A percentile compares a stretch with the other conserved stretches of the same genome.
Conservation (phyloP, 768 basidiomycete species). For the Suillus tomentosus region DNA sequence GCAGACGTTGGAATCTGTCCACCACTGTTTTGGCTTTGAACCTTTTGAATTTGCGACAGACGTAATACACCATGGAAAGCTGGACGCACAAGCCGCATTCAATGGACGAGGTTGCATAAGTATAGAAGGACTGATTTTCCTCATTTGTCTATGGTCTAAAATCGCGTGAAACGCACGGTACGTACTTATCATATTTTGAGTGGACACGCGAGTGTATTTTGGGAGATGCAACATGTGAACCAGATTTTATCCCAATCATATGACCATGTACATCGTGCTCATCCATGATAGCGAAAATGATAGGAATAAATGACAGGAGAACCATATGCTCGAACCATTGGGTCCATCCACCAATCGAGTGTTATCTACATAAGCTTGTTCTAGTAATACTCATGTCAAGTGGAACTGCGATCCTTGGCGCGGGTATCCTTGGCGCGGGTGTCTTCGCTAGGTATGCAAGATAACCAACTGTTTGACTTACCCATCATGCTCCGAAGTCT, state of each 20-base stretch:
- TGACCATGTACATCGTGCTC: slow-evolving; percentile 3
- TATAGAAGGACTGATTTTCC: too few species aligned
- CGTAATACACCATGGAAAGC: slow-evolving; percentile 1
- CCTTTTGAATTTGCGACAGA: not conserved
- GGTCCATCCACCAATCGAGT: not conserved
- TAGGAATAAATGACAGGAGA: not conserved
- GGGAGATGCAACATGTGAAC: not conserved
- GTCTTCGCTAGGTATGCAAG: slow-evolving; percentile 69
- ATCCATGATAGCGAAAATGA: not conserved
- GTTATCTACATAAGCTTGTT: not conserved
- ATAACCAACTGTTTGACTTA: not conserved
- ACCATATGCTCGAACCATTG: not conserved
- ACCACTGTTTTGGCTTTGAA: not conserved
- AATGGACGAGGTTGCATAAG: not conserved
- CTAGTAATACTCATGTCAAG: slow-evolving; percentile 33
- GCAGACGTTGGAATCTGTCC: not conserved
- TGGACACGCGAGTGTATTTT: not conserved
- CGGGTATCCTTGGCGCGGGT: slow-evolving; percentile 65
- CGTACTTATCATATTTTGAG: not conserved
- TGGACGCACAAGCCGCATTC: not conserved
- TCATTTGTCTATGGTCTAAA: too few species aligned
- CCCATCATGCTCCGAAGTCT: slow-evolving; percentile 15
- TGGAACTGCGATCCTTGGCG: slow-evolving; percentile 63
- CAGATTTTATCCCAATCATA: not conserved
- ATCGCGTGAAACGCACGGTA: not conserved